Base-by-base conservation (phyloP, 2,329 filamentous ascomycete species). In the Tympanopsis confertula region DNA sequence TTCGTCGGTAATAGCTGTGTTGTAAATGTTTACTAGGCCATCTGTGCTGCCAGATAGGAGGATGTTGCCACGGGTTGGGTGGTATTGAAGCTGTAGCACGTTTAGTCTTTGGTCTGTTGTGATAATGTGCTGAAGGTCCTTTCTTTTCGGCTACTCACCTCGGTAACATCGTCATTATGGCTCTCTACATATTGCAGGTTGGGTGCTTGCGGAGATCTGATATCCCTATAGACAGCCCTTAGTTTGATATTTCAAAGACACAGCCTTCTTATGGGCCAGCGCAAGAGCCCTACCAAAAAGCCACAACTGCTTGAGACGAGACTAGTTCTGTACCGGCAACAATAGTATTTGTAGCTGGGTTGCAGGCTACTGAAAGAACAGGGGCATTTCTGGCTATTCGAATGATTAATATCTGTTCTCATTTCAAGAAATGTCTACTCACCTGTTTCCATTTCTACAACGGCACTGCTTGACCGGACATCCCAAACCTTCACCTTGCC, bases 21-120 rank as follows among this genome's bases (percentile, higher is more conserved):
- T 68, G 51, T 79, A 79, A 40, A 79, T 57, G 44, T 75, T 77
- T 42, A 78, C 63, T 1, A 79, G 62, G 3, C 74, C 74, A 47
- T 80, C 75, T 15, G 75, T 79, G 48, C 71, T 74, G 28, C 71
- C 72, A 10, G 72, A 76, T 2, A 80, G 62, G 4, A 79, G 61
- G 15, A 72, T 53, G 26, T 65, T 63, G 14, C 62, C 62, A n/a
- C 63, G 62, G 12, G 55, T 61, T 17, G 69, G 68, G 50, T 74
- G 69, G 43, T 68, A 65, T 53, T 66, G 58, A 13, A 74, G 57
- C 53, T 65, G 44, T 42, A 35, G 41, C 39, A 39, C n/a, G n/a
- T n/a, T n/a, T n/a, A n/a, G n/a, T n/a, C n/a, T n/a, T n/a, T n/a
- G n/a, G n/a, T n/a, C n/a, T n/a, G n/a, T n/a, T n/a, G n/a, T n/a